Conservation (phyloP, 2,329 filamentous ascomycete genomes). For the Exserohilum rostratum region DNA sequence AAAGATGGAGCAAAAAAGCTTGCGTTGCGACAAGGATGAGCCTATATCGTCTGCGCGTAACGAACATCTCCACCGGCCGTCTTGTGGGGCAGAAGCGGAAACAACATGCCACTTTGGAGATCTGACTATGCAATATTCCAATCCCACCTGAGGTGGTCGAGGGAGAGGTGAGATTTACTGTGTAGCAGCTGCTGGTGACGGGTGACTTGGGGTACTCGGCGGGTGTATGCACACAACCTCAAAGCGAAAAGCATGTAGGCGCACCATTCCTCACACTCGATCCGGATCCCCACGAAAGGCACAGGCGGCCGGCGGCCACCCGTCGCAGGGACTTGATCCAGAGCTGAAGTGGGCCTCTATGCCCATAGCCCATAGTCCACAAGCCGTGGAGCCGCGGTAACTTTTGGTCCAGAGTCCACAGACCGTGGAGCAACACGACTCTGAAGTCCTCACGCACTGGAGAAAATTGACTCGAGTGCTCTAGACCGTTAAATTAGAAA, state of each 20-base stretch:
- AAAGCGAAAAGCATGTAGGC: background rate
- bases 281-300: conserved; percentile 7
- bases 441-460: background rate
- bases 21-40: conserved; percentile 6
- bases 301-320: conserved; percentile 7
- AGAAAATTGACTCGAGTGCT: background rate
- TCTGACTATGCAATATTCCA: background rate
- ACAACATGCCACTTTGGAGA: conserved; percentile 4
- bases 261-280: background rate
- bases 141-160: background rate
- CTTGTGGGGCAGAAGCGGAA: conserved; percentile 7
- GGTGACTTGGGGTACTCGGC: too few species aligned
- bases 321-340: conserved; percentile 17
- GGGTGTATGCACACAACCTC: background rate
- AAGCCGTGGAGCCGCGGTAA: conserved; percentile 11
- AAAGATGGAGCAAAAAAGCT: conserved; percentile 17
- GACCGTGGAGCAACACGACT: conserved; percentile 7
- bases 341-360: conserved; percentile 10
- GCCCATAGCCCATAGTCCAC: conserved; percentile 1
- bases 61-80: conserved; percentile 11
- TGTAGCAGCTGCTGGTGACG: background rate
- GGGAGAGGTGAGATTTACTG: too few species aligned
- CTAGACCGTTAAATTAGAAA: background rate
- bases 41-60: background rate
- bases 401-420: conserved; percentile 1